These are phyloP conservation scores for Globisporangium cylindrosporum DNA, from an alignment of 352 stramenopile genomes.

Conservation along the genomic window DNA sequence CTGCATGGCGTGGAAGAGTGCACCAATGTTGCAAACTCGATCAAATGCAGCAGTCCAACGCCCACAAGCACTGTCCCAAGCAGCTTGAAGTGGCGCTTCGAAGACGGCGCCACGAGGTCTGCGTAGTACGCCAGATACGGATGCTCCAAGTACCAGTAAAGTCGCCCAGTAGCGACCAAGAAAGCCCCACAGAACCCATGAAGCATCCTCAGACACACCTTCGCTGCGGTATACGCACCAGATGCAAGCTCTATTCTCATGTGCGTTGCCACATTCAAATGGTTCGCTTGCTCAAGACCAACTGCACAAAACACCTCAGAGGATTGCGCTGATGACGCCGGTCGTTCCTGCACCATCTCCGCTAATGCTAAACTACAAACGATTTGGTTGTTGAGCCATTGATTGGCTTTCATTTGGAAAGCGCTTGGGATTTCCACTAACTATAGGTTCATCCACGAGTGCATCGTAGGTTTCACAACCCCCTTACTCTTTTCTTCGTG, in stretches of 20 bases:
- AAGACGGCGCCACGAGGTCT: slow-evolving; percentile 23
- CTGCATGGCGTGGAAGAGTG: not conserved
- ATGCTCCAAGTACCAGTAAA: slow-evolving; percentile 28
- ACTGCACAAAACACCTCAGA: not conserved
- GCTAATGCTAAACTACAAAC: not conserved
- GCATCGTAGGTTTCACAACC: too few species aligned
- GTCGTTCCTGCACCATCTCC: not conserved
- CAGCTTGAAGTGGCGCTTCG: slow-evolving; percentile 19
- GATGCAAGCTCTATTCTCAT: slow-evolving; percentile 2
- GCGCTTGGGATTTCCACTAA: not conserved
- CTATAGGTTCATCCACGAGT: not conserved
- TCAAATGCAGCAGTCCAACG: slow-evolving; percentile 5
- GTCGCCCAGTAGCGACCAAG: slow-evolving; percentile 11
- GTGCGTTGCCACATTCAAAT: not conserved
- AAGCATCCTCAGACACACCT: not conserved
- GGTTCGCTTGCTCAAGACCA: not conserved
- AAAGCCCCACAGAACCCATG: slow-evolving; percentile 18
- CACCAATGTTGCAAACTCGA: not conserved
- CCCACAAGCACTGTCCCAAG: slow-evolving; percentile 18
- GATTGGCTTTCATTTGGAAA: not conserved
- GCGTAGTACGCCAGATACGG: slow-evolving; percentile 29
- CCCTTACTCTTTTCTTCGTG: not conserved
- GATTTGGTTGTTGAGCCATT: not conserved
- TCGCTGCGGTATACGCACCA: not conserved
- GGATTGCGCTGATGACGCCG: not conserved